phyloP scores from a whole-genome alignment of 176 grass and related monocot genomes.

The Poa annua region DNA sequence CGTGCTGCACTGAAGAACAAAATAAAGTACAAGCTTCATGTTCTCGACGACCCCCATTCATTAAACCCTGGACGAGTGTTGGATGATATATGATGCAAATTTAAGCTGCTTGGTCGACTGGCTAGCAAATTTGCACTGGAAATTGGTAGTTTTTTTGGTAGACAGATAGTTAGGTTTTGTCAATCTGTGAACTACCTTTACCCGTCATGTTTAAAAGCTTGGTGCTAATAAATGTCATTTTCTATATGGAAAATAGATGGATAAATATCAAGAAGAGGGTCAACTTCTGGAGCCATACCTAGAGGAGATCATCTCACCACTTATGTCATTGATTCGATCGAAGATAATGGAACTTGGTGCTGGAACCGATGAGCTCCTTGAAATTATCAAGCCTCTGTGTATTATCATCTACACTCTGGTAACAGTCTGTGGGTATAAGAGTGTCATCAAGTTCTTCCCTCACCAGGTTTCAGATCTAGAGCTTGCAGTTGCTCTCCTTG shows the following conservation, averaged over 20 bases:
- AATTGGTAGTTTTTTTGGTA: neutral
- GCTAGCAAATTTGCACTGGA: neutral
- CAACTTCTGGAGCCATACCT: constrained; percentile 96
- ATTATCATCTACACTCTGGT: constrained; percentile 94
- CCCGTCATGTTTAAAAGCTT: constrained; percentile 26
- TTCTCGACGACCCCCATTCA: neutral
- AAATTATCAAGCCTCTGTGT: constrained; percentile 83
- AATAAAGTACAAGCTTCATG: constrained; percentile 21
- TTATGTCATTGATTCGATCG: constrained; percentile 77
- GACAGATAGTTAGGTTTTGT: neutral
- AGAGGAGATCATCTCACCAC: constrained; percentile 70
- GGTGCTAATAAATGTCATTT: neutral
- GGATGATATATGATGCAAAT: neutral
- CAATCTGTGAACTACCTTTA: constrained; percentile 29
- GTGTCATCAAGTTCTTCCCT: constrained; percentile 87
- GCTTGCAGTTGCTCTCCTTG: constrained; percentile 74
- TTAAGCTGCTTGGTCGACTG: constrained; percentile 23
- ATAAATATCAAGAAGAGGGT: constrained; percentile 97
- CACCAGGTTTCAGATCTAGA: constrained; percentile 99
- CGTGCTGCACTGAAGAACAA: neutral
- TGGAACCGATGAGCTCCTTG: constrained; percentile 53
- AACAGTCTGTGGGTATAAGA: constrained; percentile 92
- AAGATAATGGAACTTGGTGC: constrained; percentile 62
- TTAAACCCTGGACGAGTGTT: neutral
- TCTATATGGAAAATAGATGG: constrained; percentile 62